Percentiles rank a stretch among this genome's conserved stretches.
phyloP scores from a whole-genome alignment of 352 stramenopile species.

The Globisporangium radiosum region DNA sequence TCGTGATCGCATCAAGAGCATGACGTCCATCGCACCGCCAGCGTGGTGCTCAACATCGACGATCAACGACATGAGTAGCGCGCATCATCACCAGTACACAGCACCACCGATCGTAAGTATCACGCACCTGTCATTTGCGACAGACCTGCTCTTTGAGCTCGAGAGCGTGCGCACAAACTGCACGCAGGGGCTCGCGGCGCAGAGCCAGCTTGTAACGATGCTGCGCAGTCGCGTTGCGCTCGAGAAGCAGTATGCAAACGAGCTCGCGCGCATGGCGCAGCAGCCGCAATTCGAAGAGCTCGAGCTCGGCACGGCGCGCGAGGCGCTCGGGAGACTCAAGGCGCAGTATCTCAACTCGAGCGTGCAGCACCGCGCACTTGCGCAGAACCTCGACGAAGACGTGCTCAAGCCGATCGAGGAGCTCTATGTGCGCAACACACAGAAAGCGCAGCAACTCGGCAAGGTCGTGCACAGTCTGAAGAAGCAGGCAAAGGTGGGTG shows the following conservation, averaged over 20 bases:
- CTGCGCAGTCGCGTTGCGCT: conserved; percentile 66
- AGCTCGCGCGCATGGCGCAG: conserved; percentile 58
- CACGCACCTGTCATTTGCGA: conserved; percentile 54
- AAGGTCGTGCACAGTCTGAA: conserved; percentile 59
- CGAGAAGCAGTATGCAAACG: conserved; percentile 64
- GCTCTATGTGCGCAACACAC: conserved; percentile 43
- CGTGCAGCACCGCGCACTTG: conserved; percentile 67
- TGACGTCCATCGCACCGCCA: neutral
- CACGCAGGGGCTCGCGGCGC: conserved; percentile 34
- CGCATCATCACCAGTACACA: neutral
- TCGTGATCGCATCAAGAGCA: neutral
- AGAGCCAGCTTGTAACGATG: conserved; percentile 52
- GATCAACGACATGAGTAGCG: neutral
- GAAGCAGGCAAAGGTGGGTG: conserved; percentile 62
- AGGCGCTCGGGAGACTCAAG: conserved; percentile 49
- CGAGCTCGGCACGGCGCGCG: conserved; percentile 44
- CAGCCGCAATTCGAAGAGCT: conserved; percentile 50
- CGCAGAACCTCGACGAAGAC: conserved; percentile 70
- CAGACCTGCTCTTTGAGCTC: conserved; percentile 73
- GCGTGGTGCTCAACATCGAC: neutral
- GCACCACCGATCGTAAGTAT: neutral
- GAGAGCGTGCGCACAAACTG: conserved; percentile 54
- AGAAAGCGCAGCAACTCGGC: conserved; percentile 45
- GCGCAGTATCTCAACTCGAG: conserved; percentile 81
- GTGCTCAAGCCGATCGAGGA: conserved; percentile 65